Evolutionary conservation across 805 yeast genomes (phyloP).

Genomic region (Barnettozyma sp.): DNA sequence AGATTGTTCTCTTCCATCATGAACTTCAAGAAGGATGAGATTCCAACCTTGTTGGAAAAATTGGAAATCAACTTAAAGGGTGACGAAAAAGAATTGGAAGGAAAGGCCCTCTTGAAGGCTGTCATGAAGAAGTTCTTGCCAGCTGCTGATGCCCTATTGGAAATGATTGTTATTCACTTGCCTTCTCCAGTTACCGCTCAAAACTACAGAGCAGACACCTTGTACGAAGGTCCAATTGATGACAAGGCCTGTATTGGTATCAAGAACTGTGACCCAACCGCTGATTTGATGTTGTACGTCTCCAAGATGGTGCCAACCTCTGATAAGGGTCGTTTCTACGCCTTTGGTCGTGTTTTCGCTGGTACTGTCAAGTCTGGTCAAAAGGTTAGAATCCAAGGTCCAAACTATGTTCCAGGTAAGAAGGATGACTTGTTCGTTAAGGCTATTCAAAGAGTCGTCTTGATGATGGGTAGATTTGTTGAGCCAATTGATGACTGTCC

Average conservation of each 20-base stretch:
- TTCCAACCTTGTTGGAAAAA: constrained; percentile 84
- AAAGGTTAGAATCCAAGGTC: constrained; percentile 99
- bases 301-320: constrained; percentile 99
- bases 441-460: constrained; percentile 97
- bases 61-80: constrained; percentile 89
- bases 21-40: constrained; percentile 99
- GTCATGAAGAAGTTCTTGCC: constrained; percentile 99
- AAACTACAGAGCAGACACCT: constrained; percentile 96
- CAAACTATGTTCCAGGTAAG: constrained; percentile 98
- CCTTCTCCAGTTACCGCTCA: constrained; percentile 99
- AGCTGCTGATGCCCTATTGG: constrained; percentile 98
- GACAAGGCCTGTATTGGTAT: constrained; percentile 88
- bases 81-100: constrained; percentile 97
- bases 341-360: constrained; percentile 99
- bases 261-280: constrained; percentile 97
- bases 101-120: constrained; percentile 95
- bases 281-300: constrained; percentile 97
- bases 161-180: constrained; percentile 96
- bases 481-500: constrained; percentile 99
- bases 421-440: constrained; percentile 95
- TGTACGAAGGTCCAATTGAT: constrained; percentile 97
- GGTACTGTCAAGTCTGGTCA: constrained; percentile 99
- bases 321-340: constrained; percentile 99
- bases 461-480: constrained; percentile 98
- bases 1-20: constrained; percentile 93